Percentiles rank a stretch among this genome's conserved stretches.
Conservation (phyloP, 2,329 filamentous ascomycete genomes). For the Phialophora chinensis region DNA sequence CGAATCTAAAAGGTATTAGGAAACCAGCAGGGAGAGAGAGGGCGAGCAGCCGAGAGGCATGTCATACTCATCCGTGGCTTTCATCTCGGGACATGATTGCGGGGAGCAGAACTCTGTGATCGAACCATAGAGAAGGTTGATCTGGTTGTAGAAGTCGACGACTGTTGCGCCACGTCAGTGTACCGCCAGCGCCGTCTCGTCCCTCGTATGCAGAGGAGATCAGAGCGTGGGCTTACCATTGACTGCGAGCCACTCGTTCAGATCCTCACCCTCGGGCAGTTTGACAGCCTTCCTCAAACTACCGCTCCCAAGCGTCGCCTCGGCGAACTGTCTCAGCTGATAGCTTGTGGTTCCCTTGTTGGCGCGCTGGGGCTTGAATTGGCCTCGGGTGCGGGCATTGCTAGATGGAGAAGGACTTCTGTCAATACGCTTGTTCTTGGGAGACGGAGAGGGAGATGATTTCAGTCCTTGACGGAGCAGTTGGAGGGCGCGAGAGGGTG, state of each 20-base stretch:
- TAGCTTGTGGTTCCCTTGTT: conserved; percentile 89
- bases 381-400: conserved; percentile 84
- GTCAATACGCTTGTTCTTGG: conserved; percentile 44
- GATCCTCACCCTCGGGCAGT: conserved; percentile 93
- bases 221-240: conserved; percentile 68
- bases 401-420: conserved; percentile 55
- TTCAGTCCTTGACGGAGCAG: conserved; percentile 45
- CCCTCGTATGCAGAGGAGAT: background rate
- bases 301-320: conserved; percentile 92
- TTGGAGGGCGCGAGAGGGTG: conserved; percentile 42
- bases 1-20: conserved; percentile 68
- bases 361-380: conserved; percentile 85
- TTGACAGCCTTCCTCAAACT: conserved; percentile 96
- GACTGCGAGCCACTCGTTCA: conserved; percentile 97
- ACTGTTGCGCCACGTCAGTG: conserved; percentile 60
- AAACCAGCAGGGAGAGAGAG: conserved; percentile 16
- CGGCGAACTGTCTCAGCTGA: conserved; percentile 96
- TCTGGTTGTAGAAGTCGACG: conserved; percentile 99
- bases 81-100: conserved; percentile 97
- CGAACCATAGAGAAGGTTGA: conserved; percentile 97
- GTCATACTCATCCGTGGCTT: conserved; percentile 96
- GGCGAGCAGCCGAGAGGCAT: background rate
- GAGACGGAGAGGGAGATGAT: conserved; percentile 44
- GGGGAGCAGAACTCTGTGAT: conserved; percentile 99
- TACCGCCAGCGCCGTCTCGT: conserved; percentile 11